phyloP scores from a whole-genome alignment of 331 rosid genomes.

The Erythrophleum ivorense region DNA sequence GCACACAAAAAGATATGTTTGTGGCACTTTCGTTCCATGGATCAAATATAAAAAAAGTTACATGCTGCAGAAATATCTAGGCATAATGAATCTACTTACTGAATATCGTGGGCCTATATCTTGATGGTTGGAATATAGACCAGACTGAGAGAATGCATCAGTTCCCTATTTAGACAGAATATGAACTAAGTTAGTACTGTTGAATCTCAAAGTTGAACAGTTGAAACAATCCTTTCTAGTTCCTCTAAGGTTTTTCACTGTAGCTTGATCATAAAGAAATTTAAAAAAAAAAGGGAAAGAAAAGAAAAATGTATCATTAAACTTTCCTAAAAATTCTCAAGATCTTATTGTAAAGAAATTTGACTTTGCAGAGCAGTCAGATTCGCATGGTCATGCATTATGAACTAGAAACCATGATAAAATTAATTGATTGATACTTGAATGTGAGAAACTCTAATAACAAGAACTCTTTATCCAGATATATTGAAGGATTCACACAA shows the following conservation, averaged over 20 bases:
- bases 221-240: conserved; percentile 10
- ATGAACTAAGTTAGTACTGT: conserved; percentile 29
- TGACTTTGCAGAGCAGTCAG: conserved; percentile 2
- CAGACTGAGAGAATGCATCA: conserved; percentile 98
- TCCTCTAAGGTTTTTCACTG: background rate
- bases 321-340: conserved; percentile 11
- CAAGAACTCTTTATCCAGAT: conserved; percentile 5
- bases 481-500: background rate
- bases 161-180: conserved; percentile 67
- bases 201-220: background rate
- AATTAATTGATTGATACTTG: background rate
- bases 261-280: background rate
- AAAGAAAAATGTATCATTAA: background rate
- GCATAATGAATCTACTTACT: conserved; percentile 55
- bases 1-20: background rate
- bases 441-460: conserved; percentile 11
- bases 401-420: conserved; percentile 24
- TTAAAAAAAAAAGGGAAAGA: background rate
- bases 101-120: conserved; percentile 97
- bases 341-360: conserved; percentile 10
- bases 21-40: conserved; percentile 4
- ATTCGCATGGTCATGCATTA: conserved; percentile 30
- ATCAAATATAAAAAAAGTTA: conserved; percentile 23
- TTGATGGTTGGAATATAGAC: conserved; percentile 97
- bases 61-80: conserved; percentile 10